These are phyloP conservation scores for Cadophora malorum DNA, from an alignment of 2,329 filamentous ascomycete genomes.

Conservation along the genomic window DNA sequence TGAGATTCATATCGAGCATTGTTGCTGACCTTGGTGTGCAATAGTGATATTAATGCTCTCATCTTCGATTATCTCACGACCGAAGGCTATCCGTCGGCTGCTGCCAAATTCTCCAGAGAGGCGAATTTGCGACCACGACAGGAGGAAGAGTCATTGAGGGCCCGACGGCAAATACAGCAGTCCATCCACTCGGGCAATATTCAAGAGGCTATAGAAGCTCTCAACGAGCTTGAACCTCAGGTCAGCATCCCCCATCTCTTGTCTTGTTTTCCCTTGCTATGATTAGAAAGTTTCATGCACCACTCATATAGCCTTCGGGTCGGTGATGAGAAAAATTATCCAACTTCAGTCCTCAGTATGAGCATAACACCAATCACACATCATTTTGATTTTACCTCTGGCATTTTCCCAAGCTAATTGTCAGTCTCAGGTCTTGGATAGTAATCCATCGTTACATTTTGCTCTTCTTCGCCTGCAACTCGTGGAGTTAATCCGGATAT, in stretches of 20 bases:
- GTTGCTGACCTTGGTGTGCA: conserved; percentile 35
- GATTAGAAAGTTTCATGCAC: conserved; percentile 99
- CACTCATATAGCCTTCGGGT: conserved; percentile 93
- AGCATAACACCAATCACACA: conserved; percentile 52
- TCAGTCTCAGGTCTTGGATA: conserved; percentile 78
- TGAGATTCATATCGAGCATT: background rate
- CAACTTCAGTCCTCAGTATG: conserved; percentile 83
- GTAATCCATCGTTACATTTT: conserved; percentile 84
- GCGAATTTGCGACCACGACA: conserved; percentile 82
- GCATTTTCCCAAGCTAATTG: conserved; percentile 29
- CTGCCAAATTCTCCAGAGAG: conserved; percentile 91
- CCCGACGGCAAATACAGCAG: conserved; percentile 82
- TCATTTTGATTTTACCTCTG: conserved; percentile 30
- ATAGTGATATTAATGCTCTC: conserved; percentile 91
- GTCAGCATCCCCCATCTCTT: conserved; percentile 61
- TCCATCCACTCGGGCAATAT: conserved; percentile 88
- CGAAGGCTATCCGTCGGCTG: conserved; percentile 92
- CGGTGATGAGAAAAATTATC: conserved; percentile 85
- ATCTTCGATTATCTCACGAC: conserved; percentile 97
- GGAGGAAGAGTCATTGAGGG: conserved; percentile 74
- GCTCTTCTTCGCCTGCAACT: conserved; percentile 87
- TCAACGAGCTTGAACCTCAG: conserved; percentile 91
- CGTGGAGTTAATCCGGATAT: conserved; percentile 87
- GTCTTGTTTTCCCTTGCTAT: conserved; percentile 58
- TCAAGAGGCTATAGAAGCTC: conserved; percentile 79